Evolutionary conservation across 2,329 filamentous ascomycete species (phyloP).

Genomic region (Tolypocladium sp.): DNA sequence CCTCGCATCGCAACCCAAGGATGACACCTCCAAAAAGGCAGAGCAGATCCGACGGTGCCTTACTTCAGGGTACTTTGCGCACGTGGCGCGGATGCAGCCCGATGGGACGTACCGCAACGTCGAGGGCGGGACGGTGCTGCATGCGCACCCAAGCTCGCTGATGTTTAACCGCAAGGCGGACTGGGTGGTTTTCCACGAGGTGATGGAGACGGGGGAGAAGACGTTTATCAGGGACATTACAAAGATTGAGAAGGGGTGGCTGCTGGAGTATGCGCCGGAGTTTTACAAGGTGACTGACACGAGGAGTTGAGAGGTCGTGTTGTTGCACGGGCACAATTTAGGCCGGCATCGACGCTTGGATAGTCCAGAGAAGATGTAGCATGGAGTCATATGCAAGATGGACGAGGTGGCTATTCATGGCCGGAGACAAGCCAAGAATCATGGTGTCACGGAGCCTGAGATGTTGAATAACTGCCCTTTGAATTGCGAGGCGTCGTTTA

Average conservation of each 20-base stretch:
- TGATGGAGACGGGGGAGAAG: conserved; percentile 82
- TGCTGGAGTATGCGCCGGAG: conserved; percentile 77
- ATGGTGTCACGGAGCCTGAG: no score
- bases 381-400: background rate
- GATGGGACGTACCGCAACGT: conserved; percentile 86
- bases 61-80: conserved; percentile 83
- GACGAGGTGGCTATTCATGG: background rate
- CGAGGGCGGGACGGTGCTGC: conserved; percentile 65
- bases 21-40: conserved; percentile 31
- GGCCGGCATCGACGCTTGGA: background rate
- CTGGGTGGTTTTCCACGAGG: conserved; percentile 93
- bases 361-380: background rate
- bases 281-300: conserved; percentile 58
- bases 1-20: conserved; percentile 26
- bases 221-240: conserved; percentile 84
- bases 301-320: conserved; percentile 7
- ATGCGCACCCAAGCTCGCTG: conserved; percentile 84
- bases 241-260: conserved; percentile 90
- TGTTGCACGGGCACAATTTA: background rate
- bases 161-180: conserved; percentile 97
- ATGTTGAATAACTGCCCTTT: no score
- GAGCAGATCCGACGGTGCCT: conserved; percentile 79
- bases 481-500: no score
- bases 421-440: no score
- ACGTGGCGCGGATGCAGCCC: conserved; percentile 86